These are phyloP conservation scores for Croton laevigatus DNA, from an alignment of 441 rosid species.

Conservation along the genomic window DNA sequence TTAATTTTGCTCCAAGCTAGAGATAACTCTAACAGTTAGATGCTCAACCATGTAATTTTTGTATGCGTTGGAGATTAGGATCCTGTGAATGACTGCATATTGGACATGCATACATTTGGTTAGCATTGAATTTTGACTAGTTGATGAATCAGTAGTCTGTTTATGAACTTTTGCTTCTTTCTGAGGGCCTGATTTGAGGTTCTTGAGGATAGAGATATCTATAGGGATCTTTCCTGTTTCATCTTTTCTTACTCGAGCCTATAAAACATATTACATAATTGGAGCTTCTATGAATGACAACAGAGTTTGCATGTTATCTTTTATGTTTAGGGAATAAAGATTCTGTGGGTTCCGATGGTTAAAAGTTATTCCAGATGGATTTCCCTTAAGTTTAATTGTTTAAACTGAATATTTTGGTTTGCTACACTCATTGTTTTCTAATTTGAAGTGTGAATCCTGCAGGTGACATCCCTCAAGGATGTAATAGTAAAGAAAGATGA, in stretches of 20 bases:
- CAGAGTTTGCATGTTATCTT: background rate
- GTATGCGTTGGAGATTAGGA: too few species aligned
- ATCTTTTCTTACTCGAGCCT: background rate
- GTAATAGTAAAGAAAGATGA: constrained; percentile 32
- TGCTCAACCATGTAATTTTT: background rate
- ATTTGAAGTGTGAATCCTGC: constrained; percentile 16
- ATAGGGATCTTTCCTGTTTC: background rate
- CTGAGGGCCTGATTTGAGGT: background rate
- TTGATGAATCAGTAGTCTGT: background rate
- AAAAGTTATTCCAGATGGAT: background rate
- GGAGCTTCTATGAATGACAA: background rate
- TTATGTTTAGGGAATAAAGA: background rate
- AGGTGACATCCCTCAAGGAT: constrained; percentile 35
- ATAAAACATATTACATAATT: background rate
- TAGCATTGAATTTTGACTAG: constrained; percentile 1
- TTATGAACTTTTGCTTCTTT: background rate
- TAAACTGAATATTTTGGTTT: background rate
- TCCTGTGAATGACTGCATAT: background rate
- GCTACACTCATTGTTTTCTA: background rate
- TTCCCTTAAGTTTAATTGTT: background rate
- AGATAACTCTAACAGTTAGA: background rate
- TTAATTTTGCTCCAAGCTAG: background rate
- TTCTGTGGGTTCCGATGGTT: background rate
- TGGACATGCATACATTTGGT: background rate
- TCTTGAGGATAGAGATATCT: background rate